Conservation (phyloP, 108 stramenopile genomes). For the Cyclotella cryptica region DNA sequence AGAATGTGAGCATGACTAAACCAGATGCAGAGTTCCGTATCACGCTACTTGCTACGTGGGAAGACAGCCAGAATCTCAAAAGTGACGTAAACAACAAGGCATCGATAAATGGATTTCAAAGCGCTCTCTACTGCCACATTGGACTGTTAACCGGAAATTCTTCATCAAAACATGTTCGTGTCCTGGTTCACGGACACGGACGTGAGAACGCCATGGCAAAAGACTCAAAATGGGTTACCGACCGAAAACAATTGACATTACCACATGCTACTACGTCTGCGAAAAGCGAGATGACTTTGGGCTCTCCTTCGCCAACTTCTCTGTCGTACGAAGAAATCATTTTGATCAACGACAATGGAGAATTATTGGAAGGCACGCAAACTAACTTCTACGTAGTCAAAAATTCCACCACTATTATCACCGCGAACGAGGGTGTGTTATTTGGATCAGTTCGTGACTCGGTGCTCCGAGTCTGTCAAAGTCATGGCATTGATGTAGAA, state of each 20-base stretch:
- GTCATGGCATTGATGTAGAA: slow-evolving; percentile 27
- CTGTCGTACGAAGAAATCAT: slow-evolving; percentile 45
- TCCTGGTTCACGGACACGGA: slow-evolving; percentile 47
- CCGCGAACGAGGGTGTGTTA: slow-evolving; percentile 46
- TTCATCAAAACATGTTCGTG: slow-evolving; percentile 18
- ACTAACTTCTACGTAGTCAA: slow-evolving; percentile 47
- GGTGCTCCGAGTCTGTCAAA: slow-evolving; percentile 32
- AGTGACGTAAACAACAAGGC: not conserved
- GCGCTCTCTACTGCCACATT: slow-evolving; percentile 46
- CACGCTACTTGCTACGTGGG: slow-evolving; percentile 45
- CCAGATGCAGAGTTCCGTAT: slow-evolving; percentile 35
- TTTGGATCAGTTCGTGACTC: slow-evolving; percentile 50
- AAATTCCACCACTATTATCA: slow-evolving; percentile 20
- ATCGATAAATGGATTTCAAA: slow-evolving; percentile 4
- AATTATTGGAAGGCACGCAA: slow-evolving; percentile 50
- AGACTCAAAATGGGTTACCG: slow-evolving; percentile 46
- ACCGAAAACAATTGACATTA: slow-evolving; percentile 34
- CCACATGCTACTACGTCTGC: too few relatives aligned
- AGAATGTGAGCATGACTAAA: not conserved
- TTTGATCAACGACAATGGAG: slow-evolving; percentile 39
- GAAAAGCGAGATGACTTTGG: too few relatives aligned
- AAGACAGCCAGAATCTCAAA: slow-evolving; percentile 16
- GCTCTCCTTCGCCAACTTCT: not conserved
- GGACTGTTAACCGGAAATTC: slow-evolving; percentile 22
- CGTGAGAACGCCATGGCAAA: slow-evolving; percentile 40